Evolutionary conservation across 768 basidiomycete species (phyloP), one percentile per base, ranked within the genome.

Genomic region (Stropharia rugosoannulata): DNA sequence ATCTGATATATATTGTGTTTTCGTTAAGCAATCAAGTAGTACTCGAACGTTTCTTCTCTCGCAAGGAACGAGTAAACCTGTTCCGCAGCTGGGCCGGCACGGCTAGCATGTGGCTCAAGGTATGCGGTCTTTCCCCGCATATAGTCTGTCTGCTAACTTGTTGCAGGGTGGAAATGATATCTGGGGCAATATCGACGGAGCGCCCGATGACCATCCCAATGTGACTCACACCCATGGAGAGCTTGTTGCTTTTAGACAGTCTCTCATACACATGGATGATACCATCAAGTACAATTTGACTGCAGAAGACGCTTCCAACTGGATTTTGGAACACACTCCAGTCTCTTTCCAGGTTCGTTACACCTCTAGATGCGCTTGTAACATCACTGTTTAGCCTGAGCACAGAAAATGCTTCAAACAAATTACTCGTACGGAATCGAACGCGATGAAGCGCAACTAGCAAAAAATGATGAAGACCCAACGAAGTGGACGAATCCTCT

Each of bases 51-150:
- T 95, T 97, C 76, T 98, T 99, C 69, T 95, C 92, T 0, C 79
- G 93, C 38, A 85, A 81, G 42, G 97, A 99, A 69, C 82, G 96
- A 0, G 91, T 90, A 56, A 85, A 83, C 49, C 78, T 99, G 10
- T 98, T 99, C 77, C 80, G 93, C 27, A 90, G 88, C 65, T 99
- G 96, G 96, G 93, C 93, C 6, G 95, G 95, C 32, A 89, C 92
- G 60, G 93, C 90, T 19, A 90, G 91, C 61, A 82, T 95, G 84
- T 95, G 94, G 94, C 82, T 95, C 57, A 96, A 95, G 82, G 91
- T 84, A 66, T 27, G 50, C 15, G n/a, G 42, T 15, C 11, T 15
- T 41, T 19, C n/a, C 49, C n/a, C 45, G 29, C 48, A n/a, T 16
- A 12, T 19, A 6, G 8, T 45, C 29, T 51, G 18, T 15, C 19